A percentile compares a stretch with the other conserved stretches of the same genome.
These are phyloP conservation scores for Colletotrichum chrysophilum DNA, from an alignment of 2,329 filamentous ascomycete species.

Conservation along the genomic window DNA sequence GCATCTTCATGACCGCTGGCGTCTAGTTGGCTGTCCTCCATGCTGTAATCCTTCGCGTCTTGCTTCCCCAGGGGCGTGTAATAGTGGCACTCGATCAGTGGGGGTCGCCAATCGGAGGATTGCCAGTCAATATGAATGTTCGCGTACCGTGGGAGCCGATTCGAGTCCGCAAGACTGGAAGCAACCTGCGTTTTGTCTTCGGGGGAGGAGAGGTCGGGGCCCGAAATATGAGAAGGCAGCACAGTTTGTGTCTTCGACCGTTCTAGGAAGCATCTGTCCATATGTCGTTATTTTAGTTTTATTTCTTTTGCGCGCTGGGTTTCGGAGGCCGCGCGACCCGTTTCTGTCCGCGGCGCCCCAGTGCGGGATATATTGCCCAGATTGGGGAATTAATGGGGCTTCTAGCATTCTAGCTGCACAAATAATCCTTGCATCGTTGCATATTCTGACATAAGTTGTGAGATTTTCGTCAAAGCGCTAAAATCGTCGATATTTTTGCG, in stretches of 20 bases:
- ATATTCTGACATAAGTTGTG: not conserved
- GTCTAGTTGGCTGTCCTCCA: conserved; percentile 17
- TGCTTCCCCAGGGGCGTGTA: not conserved
- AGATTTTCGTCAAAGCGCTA: not conserved
- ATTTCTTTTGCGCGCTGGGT: not conserved
- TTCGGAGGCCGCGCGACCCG: conserved; percentile 15
- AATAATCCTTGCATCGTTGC: not conserved
- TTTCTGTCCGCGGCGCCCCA: not conserved
- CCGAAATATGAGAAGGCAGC: conserved; percentile 4
- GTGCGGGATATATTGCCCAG: not conserved
- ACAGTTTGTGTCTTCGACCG: not conserved
- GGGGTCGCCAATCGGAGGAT: not conserved
- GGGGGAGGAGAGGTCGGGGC: conserved; percentile 7
- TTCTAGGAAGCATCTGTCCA: not conserved
- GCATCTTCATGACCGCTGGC: conserved; percentile 14
- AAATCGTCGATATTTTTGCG: not conserved
- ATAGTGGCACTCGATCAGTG: not conserved
- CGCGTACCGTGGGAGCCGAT: not conserved
- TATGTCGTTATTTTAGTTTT: conserved; percentile 9
- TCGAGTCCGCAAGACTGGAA: not conserved
- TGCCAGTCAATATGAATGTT: not conserved
- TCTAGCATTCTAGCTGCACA: not conserved
- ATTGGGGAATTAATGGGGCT: not conserved
- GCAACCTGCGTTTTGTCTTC: not conserved
- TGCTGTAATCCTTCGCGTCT: not conserved